These are phyloP conservation scores for Oxyria digyna DNA, from an alignment of 148 eudicot species.

Conservation along the genomic window DNA sequence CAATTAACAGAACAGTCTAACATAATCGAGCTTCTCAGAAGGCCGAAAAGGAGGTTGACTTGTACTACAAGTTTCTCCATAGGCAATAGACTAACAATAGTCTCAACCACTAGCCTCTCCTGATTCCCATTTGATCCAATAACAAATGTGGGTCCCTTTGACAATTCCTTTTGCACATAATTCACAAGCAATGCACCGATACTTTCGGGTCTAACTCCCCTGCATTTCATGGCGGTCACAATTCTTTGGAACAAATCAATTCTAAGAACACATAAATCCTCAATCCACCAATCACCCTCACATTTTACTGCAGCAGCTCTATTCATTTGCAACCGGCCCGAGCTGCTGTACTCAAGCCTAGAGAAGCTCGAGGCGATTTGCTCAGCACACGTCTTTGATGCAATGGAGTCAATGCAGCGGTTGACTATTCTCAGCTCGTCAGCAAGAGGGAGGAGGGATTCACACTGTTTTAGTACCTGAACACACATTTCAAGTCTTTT, in stretches of 20 bases:
- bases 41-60: slow-evolving; percentile 71
- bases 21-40: slow-evolving; percentile 64
- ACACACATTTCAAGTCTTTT: slow-evolving; percentile 80
- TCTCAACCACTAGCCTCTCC: slow-evolving; percentile 67
- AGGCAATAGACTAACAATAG: slow-evolving; percentile 68
- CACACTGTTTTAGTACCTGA: slow-evolving; percentile 73
- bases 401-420: slow-evolving; percentile 78
- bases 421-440: slow-evolving; percentile 67
- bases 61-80: slow-evolving; percentile 74
- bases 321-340: slow-evolving; percentile 84
- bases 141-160: slow-evolving; percentile 37
- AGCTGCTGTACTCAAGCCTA: slow-evolving; percentile 83
- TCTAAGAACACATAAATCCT: slow-evolving; percentile 71
- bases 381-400: slow-evolving; percentile 84
- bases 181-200: slow-evolving; percentile 79
- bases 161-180: slow-evolving; percentile 52
- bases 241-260: slow-evolving; percentile 65
- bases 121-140: slow-evolving; percentile 27
- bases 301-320: slow-evolving; percentile 24
- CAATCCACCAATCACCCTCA: slow-evolving; percentile 95
- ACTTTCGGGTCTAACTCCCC: slow-evolving; percentile 92
- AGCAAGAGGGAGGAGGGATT: slow-evolving; percentile 74
- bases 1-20: slow-evolving; percentile 53
- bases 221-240: slow-evolving; percentile 76
- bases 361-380: slow-evolving; percentile 97